phyloP scores from a whole-genome alignment of 2,329 filamentous ascomycete genomes.

The Alternaria consortialis region DNA sequence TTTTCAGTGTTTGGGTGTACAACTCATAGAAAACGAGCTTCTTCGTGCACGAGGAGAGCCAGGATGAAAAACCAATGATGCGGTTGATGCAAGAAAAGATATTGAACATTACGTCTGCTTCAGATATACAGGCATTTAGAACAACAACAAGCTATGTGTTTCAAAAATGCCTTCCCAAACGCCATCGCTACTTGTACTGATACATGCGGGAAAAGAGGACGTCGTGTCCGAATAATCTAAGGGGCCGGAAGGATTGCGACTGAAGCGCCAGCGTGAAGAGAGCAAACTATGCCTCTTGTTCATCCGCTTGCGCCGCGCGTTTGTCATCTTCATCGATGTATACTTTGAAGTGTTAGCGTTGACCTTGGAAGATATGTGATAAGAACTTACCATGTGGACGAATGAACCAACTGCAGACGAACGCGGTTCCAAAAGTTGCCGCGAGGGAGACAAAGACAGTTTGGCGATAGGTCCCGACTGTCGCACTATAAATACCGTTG shows the following conservation, averaged over 20 bases:
- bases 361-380: not conserved
- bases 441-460: constrained; percentile 82
- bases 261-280: constrained; percentile 3
- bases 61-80: not conserved
- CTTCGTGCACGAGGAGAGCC: no score
- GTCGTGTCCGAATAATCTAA: constrained; percentile 4
- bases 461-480: constrained; percentile 80
- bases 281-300: constrained; percentile 10
- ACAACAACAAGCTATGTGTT: not conserved
- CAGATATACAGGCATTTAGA: not conserved
- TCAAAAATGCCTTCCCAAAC: not conserved
- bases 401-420: constrained; percentile 75
- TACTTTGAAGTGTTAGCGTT: constrained; percentile 11
- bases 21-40: no score
- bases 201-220: not conserved
- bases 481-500: constrained; percentile 84
- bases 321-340: constrained; percentile 21
- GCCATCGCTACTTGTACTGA: not conserved
- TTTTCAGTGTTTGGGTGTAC: no score
- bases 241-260: not conserved
- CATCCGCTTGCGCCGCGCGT: constrained; percentile 3
- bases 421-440: constrained; percentile 70
- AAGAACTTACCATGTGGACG: constrained; percentile 73
- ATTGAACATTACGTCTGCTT: not conserved
- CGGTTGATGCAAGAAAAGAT: not conserved